Base-by-base conservation (phyloP, 768 basidiomycete species). In the Mycena leptocephala region DNA sequence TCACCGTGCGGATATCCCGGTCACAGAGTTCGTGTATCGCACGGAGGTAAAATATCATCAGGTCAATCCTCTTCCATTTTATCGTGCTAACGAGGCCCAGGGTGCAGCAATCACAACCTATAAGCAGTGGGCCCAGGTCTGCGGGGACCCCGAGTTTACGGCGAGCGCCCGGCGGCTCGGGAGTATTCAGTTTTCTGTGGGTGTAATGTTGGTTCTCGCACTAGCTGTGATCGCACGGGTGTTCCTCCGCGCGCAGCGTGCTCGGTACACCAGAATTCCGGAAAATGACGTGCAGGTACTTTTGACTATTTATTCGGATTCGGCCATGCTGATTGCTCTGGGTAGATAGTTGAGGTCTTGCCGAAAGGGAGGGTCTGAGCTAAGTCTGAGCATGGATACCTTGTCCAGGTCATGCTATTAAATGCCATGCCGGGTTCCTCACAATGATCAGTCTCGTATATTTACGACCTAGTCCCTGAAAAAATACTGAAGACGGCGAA, bases 1-100 rank as follows among this genome's bases (percentile, higher is more conserved):
- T 75, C 93, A 94, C 86, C 88, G 89, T 72, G 87, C 90, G 67
- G 95, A 96, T 81, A 94, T 96, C 80, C 93, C 95, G 62, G 87
- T 96, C 80, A 95, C 95, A 11, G 94, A 95, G 82, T 96, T 96
- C 87, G 93, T 95, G 83, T 95, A 95, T 88, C 90, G 93, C 68
- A 88, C 92, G 68, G 93, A 95, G 91, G 95, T 94, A 81, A n/a
- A 86, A 83, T 26, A 53, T 41, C 33, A n/a, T 39, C 32, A 35
- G n/a, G 5, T 11, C 5, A 20, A 28, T 26, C 13, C n/a, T 43
- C 28, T 20, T 46, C 28, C 18, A 22, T 30, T 24, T 1, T 6
- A 6, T 13, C 20, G 37, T n/a, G n/a, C 41, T 64, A 2, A 48
- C 32, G 5, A 13, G 14, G 8, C 22, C 8, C 37, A 78, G 90